Percentiles rank a stretch among this genome's conserved stretches.
phyloP scores from a whole-genome alignment of 164 flowering plant species.

The Magnolia sinica region DNA sequence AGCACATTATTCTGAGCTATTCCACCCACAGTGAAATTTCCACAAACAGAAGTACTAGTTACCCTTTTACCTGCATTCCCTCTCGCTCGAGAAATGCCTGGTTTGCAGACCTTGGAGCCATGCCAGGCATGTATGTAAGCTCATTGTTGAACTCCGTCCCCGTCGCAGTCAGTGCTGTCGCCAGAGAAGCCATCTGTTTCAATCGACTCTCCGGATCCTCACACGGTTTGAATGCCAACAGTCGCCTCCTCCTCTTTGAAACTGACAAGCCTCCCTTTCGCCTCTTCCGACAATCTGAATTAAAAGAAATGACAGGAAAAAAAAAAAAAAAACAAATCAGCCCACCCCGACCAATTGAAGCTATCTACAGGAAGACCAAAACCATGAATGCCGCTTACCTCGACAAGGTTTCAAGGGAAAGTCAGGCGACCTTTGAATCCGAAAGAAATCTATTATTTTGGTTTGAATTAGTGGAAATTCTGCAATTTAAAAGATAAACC shows the following conservation, averaged over 20 bases:
- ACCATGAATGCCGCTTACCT: constrained; percentile 32
- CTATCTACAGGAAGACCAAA: background rate
- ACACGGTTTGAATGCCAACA: constrained; percentile 68
- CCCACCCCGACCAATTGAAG: background rate
- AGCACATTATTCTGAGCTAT: background rate
- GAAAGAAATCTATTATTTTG: constrained; percentile 85
- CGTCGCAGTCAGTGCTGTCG: constrained; percentile 71
- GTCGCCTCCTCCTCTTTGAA: constrained; percentile 68
- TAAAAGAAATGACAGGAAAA: background rate
- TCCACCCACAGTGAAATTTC: background rate
- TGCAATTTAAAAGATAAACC: constrained; percentile 25
- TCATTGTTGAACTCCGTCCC: constrained; percentile 66
- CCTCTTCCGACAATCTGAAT: constrained; percentile 41
- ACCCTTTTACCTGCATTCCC: constrained; percentile 77
- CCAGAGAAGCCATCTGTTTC: constrained; percentile 86
- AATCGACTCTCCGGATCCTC: constrained; percentile 61
- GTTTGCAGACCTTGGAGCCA: constrained; percentile 84
- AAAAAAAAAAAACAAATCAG: background rate
- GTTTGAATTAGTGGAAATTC: constrained; percentile 84
- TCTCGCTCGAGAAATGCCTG: constrained; percentile 57
- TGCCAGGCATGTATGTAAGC: constrained; percentile 68
- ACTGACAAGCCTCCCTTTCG: constrained; percentile 40
- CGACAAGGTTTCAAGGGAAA: constrained; percentile 19
- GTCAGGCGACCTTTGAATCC: constrained; percentile 49
- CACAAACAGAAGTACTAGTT: background rate